Conservation (phyloP, 140 eudicot species). For the Ambrosia hybrid region DNA sequence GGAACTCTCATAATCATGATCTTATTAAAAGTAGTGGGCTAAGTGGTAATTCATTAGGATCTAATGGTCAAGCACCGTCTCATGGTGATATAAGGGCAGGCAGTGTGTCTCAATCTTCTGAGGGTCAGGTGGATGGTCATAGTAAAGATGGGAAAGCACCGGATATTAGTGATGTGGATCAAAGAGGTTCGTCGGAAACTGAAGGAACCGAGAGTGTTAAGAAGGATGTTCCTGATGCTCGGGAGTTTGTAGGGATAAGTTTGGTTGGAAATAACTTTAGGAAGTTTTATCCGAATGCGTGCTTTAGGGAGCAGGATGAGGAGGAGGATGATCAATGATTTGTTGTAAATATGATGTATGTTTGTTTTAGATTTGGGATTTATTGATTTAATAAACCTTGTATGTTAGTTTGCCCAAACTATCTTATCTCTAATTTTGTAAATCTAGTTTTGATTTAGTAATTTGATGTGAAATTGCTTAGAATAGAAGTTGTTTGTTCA, state of each 20-base stretch:
- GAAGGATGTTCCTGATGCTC: conserved; percentile 11
- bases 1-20: background rate
- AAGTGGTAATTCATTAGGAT: background rate
- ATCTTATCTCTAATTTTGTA: too few relatives aligned
- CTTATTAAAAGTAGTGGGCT: background rate
- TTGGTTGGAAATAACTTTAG: conserved; percentile 19
- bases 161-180: conserved; percentile 8
- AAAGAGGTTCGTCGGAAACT: conserved; percentile 6
- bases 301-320: conserved; percentile 5
- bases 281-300: conserved; percentile 23
- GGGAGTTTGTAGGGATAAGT: conserved; percentile 21
- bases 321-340: background rate
- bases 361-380: background rate
- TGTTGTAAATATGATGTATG: background rate
- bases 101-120: conserved; percentile 18
- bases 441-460: too few relatives aligned
- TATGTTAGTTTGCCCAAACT: background rate
- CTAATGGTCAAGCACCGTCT: conserved; percentile 11
- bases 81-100: background rate
- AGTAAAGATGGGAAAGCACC: conserved; percentile 8
- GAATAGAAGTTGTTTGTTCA: too few relatives aligned
- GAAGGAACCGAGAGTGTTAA: background rate
- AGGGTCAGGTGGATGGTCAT: background rate
- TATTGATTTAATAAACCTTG: background rate
- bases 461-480: too few relatives aligned